Percentiles rank a stretch among this genome's conserved stretches.
Evolutionary conservation across 2,329 filamentous ascomycete genomes (phyloP).

Genomic region (Didymella keratinophila): DNA sequence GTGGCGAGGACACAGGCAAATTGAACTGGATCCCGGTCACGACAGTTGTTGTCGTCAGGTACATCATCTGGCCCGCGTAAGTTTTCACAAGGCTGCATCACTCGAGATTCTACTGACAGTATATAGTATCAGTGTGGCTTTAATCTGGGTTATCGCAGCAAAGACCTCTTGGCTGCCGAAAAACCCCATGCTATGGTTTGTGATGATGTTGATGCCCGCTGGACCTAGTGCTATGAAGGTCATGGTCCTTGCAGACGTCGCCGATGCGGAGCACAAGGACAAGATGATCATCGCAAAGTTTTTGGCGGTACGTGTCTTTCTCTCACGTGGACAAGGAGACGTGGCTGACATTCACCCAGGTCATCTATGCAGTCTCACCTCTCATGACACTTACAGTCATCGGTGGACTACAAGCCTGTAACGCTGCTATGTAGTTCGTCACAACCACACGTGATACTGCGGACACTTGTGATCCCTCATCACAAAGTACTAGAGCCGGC

Average conservation of each 20-base stretch:
- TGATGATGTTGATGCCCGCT: slow-evolving; percentile 66
- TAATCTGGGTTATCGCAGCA: slow-evolving; percentile 64
- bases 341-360: no score
- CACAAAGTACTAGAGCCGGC: no score
- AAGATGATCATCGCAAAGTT: slow-evolving; percentile 64
- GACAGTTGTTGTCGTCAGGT: slow-evolving; percentile 64
- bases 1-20: slow-evolving; percentile 50
- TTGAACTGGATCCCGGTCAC: slow-evolving; percentile 60
- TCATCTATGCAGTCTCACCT: no score
- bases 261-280: slow-evolving; percentile 53
- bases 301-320: slow-evolving; percentile 57
- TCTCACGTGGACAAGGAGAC: no score
- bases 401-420: no score
- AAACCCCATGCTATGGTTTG: slow-evolving; percentile 73
- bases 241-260: slow-evolving; percentile 61
- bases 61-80: slow-evolving; percentile 66
- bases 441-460: no score
- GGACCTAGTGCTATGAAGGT: slow-evolving; percentile 64
- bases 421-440: no score
- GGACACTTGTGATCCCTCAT: no score
- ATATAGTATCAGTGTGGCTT: slow-evolving; percentile 57
- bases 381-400: no score
- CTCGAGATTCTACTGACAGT: slow-evolving; percentile 5
- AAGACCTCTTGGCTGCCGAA: slow-evolving; percentile 60
- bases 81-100: background rate